Conservation (phyloP, 2,329 filamentous ascomycete genomes). For the Ceratocystis papillata region DNA sequence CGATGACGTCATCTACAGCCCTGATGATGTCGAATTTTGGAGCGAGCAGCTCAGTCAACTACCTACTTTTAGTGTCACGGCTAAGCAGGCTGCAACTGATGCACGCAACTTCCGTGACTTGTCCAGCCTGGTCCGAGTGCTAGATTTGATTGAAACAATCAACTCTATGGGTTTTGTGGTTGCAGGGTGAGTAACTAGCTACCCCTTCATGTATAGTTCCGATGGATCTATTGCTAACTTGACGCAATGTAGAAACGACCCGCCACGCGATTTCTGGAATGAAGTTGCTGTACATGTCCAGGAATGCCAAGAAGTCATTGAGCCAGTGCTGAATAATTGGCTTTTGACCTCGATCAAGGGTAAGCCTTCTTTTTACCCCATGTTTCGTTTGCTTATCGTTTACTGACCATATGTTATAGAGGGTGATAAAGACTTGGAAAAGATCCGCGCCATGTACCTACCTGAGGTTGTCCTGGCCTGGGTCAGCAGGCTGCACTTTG, state of each 20-base stretch:
- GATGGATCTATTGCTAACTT: neutral
- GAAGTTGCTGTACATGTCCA: slow-evolving; percentile 46
- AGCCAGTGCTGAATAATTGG: slow-evolving; percentile 55
- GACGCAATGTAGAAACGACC: slow-evolving; percentile 28
- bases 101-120: slow-evolving; percentile 57
- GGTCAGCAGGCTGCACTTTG: slow-evolving; percentile 67
- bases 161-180: slow-evolving; percentile 44
- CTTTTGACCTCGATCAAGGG: slow-evolving; percentile 46
- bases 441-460: slow-evolving; percentile 66
- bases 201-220: neutral
- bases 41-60: slow-evolving; percentile 28
- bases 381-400: neutral
- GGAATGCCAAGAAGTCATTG: slow-evolving; percentile 45
- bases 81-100: slow-evolving; percentile 40
- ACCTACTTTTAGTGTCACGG: slow-evolving; percentile 28
- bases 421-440: slow-evolving; percentile 50
- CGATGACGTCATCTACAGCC: slow-evolving; percentile 31
- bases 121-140: slow-evolving; percentile 52
- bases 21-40: slow-evolving; percentile 36
- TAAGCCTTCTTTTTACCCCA: slow-evolving; percentile 32
- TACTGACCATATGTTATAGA: slow-evolving; percentile 31
- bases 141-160: slow-evolving; percentile 59
- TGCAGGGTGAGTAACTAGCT: slow-evolving; percentile 38
- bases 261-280: slow-evolving; percentile 42
- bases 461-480: slow-evolving; percentile 80